Percentiles rank a stretch among this genome's conserved stretches.
These are phyloP conservation scores for Agrocybe pediades DNA, from an alignment of 768 basidiomycete species.

Conservation along the genomic window DNA sequence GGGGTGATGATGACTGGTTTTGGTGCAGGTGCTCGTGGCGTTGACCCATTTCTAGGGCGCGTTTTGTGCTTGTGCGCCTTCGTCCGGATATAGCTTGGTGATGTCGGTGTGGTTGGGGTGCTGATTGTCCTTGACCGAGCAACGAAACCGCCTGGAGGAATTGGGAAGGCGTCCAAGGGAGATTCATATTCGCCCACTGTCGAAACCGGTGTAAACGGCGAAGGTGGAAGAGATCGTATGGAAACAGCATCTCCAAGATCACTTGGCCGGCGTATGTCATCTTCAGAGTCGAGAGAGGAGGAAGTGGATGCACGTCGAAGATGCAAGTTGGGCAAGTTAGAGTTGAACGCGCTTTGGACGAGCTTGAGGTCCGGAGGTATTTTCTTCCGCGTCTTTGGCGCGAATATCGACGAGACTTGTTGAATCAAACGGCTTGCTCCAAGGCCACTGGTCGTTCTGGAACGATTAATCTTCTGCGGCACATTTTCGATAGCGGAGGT, in stretches of 20 bases:
- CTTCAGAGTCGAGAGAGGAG: conserved; percentile 24
- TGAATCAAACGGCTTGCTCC: conserved; percentile 24
- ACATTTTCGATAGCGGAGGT: conserved; percentile 25
- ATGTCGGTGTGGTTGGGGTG: conserved; percentile 42
- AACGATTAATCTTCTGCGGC: conserved; percentile 12
- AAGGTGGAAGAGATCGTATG: conserved; percentile 36
- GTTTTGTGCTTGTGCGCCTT: conserved; percentile 20
- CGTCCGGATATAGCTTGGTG: conserved; percentile 26
- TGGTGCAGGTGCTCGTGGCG: conserved; percentile 2
- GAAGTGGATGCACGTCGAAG: conserved; percentile 11
- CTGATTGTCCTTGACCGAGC: conserved; percentile 34
- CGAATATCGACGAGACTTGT: conserved; percentile 33
- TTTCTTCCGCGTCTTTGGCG: conserved; percentile 16
- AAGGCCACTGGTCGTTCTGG: conserved; percentile 12
- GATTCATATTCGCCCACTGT: neutral
- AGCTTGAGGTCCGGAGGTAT: conserved; percentile 17
- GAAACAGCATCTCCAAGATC: conserved; percentile 43
- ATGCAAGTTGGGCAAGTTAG: conserved; percentile 1
- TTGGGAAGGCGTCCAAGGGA: conserved; percentile 7
- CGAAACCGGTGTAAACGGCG: conserved; percentile 26
- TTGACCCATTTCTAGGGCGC: conserved; percentile 14
- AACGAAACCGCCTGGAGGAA: conserved; percentile 6
- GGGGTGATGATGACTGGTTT: conserved; percentile 5
- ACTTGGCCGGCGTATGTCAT: conserved; percentile 49
- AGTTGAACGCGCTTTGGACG: conserved; percentile 14